These are phyloP conservation scores for Candida vartiovaarae DNA, from an alignment of 805 yeast species.

Conservation along the genomic window DNA sequence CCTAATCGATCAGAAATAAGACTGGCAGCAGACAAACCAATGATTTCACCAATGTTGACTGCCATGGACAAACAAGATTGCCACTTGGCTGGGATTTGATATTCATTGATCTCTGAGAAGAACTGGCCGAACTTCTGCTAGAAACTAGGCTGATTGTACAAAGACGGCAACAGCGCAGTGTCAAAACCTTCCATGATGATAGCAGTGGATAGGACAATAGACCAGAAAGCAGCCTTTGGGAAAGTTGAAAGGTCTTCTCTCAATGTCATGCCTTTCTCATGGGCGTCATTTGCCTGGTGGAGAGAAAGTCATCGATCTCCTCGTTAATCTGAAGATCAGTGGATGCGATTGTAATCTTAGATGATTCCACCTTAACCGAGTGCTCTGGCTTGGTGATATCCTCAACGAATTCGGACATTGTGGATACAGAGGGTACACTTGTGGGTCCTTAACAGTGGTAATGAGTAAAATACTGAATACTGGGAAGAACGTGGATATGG, in stretches of 20 bases:
- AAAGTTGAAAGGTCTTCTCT: conserved; percentile 14
- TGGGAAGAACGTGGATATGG: too few relatives aligned
- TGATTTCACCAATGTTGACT: conserved; percentile 25
- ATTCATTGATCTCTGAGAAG: conserved; percentile 11
- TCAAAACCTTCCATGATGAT: conserved; percentile 38
- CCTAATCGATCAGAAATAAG: conserved; percentile 28
- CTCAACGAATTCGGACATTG: conserved; percentile 12
- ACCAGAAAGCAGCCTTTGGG: conserved; percentile 32
- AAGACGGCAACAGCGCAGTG: conserved; percentile 27
- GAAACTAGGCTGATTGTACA: conserved; percentile 33
- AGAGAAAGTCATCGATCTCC: conserved; percentile 12
- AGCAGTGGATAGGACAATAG: conserved; percentile 30
- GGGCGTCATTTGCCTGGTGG: conserved; percentile 11
- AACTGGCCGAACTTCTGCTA: conserved; percentile 29
- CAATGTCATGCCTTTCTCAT: conserved; percentile 14
- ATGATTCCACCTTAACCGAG: conserved; percentile 1
- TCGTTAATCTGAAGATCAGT: conserved; percentile 2
- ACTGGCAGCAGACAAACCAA: conserved; percentile 18
- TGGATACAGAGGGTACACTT: background rate
- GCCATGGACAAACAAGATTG: conserved; percentile 33
- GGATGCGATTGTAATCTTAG: conserved; percentile 6
- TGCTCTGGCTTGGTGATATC: conserved; percentile 9
- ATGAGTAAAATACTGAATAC: too few relatives aligned
- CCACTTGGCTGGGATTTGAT: conserved; percentile 32
- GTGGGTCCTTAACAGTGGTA: too few relatives aligned